Percentiles rank a stretch among this genome's conserved stretches.
These are phyloP conservation scores for Aaosphaeria arxii DNA, from an alignment of 2,329 filamentous ascomycete species.

Conservation along the genomic window DNA sequence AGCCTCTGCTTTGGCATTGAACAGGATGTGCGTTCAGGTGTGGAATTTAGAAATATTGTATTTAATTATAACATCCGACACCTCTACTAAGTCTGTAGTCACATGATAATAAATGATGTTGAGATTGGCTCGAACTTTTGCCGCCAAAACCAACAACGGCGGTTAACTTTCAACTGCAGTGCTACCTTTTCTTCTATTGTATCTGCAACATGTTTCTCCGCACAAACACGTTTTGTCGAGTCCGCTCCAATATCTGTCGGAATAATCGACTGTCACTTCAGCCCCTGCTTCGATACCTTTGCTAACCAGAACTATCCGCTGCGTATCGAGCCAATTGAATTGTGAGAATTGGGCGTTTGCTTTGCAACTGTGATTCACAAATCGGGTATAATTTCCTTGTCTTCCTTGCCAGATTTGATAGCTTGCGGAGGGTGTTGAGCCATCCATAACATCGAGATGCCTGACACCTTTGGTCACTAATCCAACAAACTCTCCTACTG, in stretches of 20 bases:
- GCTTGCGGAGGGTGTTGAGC: constrained; percentile 47
- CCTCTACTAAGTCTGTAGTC: too few relatives aligned
- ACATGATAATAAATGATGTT: too few relatives aligned
- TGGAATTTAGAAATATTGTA: too few relatives aligned
- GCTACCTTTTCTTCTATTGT: constrained; percentile 19
- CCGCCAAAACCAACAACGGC: too few relatives aligned
- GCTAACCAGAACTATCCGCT: constrained; percentile 55
- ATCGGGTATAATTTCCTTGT: constrained; percentile 57
- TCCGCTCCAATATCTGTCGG: constrained; percentile 56
- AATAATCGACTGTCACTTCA: constrained; percentile 60
- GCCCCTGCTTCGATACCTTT: constrained; percentile 53
- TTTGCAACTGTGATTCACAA: constrained; percentile 59
- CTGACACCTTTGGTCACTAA: constrained; percentile 52
- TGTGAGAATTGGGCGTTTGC: constrained; percentile 57
- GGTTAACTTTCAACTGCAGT: too few relatives aligned
- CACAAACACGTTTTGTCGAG: constrained; percentile 56
- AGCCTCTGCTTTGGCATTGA: too few relatives aligned
- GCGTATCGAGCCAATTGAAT: constrained; percentile 56
- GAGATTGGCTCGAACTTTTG: too few relatives aligned
- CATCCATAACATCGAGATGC: constrained; percentile 55
- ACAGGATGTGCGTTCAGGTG: too few relatives aligned
- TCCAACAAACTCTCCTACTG: constrained; percentile 52
- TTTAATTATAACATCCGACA: too few relatives aligned
- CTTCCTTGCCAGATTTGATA: constrained; percentile 60
- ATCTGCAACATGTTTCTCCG: constrained; percentile 52